Evolutionary conservation across 306 rosid genomes (phyloP), one percentile per base, ranked within the genome.

Genomic region (Calophaca sinica): DNA sequence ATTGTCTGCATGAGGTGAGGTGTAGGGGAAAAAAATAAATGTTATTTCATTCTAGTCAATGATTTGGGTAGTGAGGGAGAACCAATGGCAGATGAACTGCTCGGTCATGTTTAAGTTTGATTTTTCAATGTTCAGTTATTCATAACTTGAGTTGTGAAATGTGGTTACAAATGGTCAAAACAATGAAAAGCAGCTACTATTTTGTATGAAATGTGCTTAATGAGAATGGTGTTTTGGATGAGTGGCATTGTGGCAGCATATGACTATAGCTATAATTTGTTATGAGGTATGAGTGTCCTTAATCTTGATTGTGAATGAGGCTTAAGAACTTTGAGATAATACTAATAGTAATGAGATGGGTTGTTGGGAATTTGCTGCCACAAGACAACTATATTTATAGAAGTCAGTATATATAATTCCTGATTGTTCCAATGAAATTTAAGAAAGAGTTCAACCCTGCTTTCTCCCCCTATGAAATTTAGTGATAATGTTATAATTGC

Each of bases 141-240:
- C 36, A 2, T 33, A 33, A 3, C 36, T 33, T 0, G 36, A 2
- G 4, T 33, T 33, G 2, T 33, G 36, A 33, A 33, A 4, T 33
- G 3, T 33, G 2, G 2, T 33, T 2, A 33, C 4, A 4, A 33
- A 33, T 33, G 36, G 26, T 20, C 36, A 33, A 4, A 33, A 33
- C 26, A 33, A 33, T 33, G 4, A 4, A 33, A 33, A 33, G 2
- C 3, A 33, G 36, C 31, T 41, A 26, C 33, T 20, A 20, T 20
- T 20, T 62, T 63, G 52, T 41, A 7, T 57, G 46, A 46, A 64
- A 46, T 72, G 32, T 6, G 8, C 54, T 15, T 64, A 35, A 14
- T 50, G 45, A 58, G 75, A 41, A 50, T 74, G 32, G 15, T 73
- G 66, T 48, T 39, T 45, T 58, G 65, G 66, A 74, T 41, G 36